phyloP scores from a whole-genome alignment of 345 rosid genomes.

The Rhodamnia rubescens region DNA sequence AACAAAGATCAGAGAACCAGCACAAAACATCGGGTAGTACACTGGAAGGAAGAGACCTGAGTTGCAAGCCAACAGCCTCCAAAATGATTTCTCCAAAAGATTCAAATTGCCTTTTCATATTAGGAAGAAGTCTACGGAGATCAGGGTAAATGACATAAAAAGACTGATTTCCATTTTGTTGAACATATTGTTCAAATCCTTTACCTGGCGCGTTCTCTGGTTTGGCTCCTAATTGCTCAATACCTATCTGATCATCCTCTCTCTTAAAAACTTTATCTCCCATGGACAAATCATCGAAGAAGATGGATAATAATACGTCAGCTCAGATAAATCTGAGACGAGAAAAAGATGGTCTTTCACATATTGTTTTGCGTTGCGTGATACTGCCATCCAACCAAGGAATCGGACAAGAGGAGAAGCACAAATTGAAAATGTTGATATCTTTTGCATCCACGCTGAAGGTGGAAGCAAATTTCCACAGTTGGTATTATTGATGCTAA shows the following conservation, averaged over 20 bases:
- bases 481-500: slow-evolving; percentile 20
- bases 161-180: slow-evolving; percentile 21
- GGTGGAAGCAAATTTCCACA: slow-evolving; percentile 53
- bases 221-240: slow-evolving; percentile 11
- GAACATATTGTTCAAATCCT: slow-evolving; percentile 16
- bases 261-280: slow-evolving; percentile 25
- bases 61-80: slow-evolving; percentile 74
- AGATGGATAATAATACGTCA: slow-evolving; percentile 51
- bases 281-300: slow-evolving; percentile 60
- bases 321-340: slow-evolving; percentile 51
- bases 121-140: slow-evolving; percentile 56
- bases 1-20: slow-evolving; percentile 74
- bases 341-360: slow-evolving; percentile 41
- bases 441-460: slow-evolving; percentile 56
- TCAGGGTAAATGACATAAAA: slow-evolving; percentile 56
- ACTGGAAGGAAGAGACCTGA: slow-evolving; percentile 48
- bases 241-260: slow-evolving; percentile 19
- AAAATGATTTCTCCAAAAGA: slow-evolving; percentile 60
- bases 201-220: slow-evolving; percentile 6
- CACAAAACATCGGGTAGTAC: slow-evolving; percentile 62
- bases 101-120: slow-evolving; percentile 54
- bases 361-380: slow-evolving; percentile 52
- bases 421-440: slow-evolving; percentile 47
- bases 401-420: slow-evolving; percentile 57
- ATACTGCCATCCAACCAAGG: slow-evolving; percentile 90